Percentiles rank a stretch among this genome's conserved stretches.
Conservation (phyloP, 192 early-diverging fungal genomes). For the Backusella luteola region DNA sequence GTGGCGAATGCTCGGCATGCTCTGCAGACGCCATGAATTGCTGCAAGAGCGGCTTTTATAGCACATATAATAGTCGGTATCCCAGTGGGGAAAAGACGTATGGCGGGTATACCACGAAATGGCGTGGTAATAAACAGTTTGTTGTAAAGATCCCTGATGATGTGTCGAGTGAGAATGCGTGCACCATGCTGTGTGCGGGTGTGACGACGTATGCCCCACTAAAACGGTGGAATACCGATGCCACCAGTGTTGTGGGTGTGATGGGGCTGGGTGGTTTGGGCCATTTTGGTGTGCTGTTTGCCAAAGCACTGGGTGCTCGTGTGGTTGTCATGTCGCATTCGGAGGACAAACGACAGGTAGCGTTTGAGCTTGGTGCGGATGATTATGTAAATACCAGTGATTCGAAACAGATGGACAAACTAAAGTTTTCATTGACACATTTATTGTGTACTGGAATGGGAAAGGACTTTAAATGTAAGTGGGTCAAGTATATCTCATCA, state of each 20-base stretch:
- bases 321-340: slow-evolving; percentile 54
- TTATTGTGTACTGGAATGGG: slow-evolving; percentile 19
- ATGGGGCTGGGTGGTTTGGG: slow-evolving; percentile 41
- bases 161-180: slow-evolving; percentile 50
- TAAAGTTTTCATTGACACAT: slow-evolving; percentile 17
- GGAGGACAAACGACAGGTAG: slow-evolving; percentile 56
- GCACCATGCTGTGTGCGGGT: slow-evolving; percentile 74
- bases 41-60: not conserved
- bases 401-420: not conserved
- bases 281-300: slow-evolving; percentile 57
- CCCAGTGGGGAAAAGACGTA: slow-evolving; percentile 29
- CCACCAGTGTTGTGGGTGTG: slow-evolving; percentile 17
- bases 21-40: not conserved
- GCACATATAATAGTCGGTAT: slow-evolving; percentile 10
- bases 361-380: slow-evolving; percentile 52
- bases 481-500: too few relatives aligned
- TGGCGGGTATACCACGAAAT: slow-evolving; percentile 36
- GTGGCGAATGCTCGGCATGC: not conserved
- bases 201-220: slow-evolving; percentile 50
- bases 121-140: slow-evolving; percentile 48
- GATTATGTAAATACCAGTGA: slow-evolving; percentile 19
- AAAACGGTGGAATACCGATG: slow-evolving; percentile 19
- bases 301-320: slow-evolving; percentile 41
- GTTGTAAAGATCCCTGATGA: slow-evolving; percentile 55
- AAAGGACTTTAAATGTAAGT: not conserved